Percentiles rank a stretch among this genome's conserved stretches.
Evolutionary conservation across 768 basidiomycete genomes (phyloP).

Genomic region (Crepidotus variabilis): DNA sequence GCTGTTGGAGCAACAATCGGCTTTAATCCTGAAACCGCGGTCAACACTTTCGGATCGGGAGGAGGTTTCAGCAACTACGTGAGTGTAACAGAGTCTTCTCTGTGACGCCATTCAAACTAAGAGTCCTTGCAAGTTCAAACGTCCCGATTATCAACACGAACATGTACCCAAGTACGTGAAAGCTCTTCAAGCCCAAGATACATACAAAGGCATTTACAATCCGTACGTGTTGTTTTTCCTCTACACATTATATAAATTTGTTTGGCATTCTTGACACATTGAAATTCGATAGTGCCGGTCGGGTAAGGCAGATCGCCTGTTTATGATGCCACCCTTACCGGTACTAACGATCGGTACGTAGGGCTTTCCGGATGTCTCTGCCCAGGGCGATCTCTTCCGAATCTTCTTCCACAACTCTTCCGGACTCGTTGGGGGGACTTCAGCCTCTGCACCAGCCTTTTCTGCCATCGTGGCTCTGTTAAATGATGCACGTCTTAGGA

Average conservation of each 20-base stretch:
- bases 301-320: too few relatives aligned
- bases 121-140: too few relatives aligned
- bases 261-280: background rate
- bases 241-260: too few relatives aligned
- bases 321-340: too few relatives aligned
- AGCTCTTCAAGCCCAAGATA: slow-evolving; percentile 12
- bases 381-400: slow-evolving; percentile 34
- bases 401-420: slow-evolving; percentile 30
- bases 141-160: slow-evolving; percentile 14
- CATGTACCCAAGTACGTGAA: slow-evolving; percentile 11
- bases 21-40: slow-evolving; percentile 27
- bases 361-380: slow-evolving; percentile 48
- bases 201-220: slow-evolving; percentile 16
- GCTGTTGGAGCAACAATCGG: slow-evolving; percentile 22
- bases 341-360: slow-evolving; percentile 9
- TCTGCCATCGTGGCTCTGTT: slow-evolving; percentile 47
- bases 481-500: slow-evolving; percentile 45
- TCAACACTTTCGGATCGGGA: slow-evolving; percentile 47
- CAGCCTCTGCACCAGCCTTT: slow-evolving; percentile 41
- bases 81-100: too few relatives aligned
- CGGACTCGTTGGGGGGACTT: slow-evolving; percentile 41
- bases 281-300: slow-evolving; percentile 39
- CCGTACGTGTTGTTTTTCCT: slow-evolving; percentile 1
- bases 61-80: slow-evolving; percentile 77
- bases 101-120: too few relatives aligned